Conservation (phyloP, 129 eudicot genomes). For the Daucus carota region DNA sequence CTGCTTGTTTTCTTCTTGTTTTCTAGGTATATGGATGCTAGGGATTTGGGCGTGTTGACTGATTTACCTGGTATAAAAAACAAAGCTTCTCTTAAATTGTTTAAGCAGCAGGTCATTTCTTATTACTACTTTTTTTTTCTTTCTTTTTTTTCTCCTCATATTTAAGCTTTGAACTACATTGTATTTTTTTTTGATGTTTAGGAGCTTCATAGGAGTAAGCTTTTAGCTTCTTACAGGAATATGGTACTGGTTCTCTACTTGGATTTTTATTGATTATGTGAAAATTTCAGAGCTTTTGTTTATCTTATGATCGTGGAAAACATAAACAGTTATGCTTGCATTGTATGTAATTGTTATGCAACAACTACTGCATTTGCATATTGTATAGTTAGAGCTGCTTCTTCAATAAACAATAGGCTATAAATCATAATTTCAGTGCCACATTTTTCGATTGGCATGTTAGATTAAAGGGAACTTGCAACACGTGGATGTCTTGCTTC, state of each 20-base stretch:
- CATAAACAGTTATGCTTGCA: not conserved
- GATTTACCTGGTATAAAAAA: constrained; percentile 63
- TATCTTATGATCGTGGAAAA: no score
- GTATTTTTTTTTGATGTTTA: no score
- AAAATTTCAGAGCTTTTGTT: no score
- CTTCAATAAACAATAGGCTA: not conserved
- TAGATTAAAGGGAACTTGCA: no score
- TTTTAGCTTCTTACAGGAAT: constrained; percentile 68
- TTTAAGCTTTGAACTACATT: no score
- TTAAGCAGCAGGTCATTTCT: constrained; percentile 58
- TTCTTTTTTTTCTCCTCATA: no score
- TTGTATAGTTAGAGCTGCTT: no score
- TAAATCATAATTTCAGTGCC: not conserved
- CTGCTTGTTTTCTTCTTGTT: no score
- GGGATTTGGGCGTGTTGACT: constrained; percentile 72
- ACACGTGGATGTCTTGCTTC: no score
- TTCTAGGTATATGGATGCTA: constrained; percentile 64
- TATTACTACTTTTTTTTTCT: not conserved
- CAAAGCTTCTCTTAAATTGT: constrained; percentile 59
- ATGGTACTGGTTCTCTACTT: constrained; percentile 39
- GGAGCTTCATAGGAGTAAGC: constrained; percentile 49
- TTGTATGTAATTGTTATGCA: not conserved
- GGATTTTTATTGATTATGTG: not conserved
- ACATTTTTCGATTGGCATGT: no score
- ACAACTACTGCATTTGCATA: no score